A percentile compares a stretch with the other conserved stretches of the same genome.
Evolutionary conservation across 768 basidiomycete species (phyloP).

Genomic region (Piloderma croceum): DNA sequence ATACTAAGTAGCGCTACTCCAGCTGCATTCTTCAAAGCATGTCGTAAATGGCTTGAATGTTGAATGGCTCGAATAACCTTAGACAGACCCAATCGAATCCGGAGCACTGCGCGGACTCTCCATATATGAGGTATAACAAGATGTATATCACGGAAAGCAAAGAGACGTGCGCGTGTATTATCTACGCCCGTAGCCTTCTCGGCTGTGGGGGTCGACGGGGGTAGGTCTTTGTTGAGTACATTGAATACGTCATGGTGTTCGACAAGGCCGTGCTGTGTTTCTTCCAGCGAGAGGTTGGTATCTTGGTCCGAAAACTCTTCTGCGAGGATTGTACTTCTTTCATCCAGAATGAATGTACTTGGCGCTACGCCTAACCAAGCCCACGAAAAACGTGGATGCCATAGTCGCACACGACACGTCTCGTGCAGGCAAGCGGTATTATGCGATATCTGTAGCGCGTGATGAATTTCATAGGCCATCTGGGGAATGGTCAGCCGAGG

Average conservation of each 20-base stretch:
- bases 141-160: constrained; percentile 2
- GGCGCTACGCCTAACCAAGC: constrained; percentile 40
- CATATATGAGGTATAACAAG: constrained; percentile 15
- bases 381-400: constrained; percentile 35
- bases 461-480: constrained; percentile 39
- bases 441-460: constrained; percentile 29
- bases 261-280: constrained; percentile 29
- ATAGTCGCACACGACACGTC: constrained; percentile 28
- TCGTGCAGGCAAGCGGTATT: constrained; percentile 27
- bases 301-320: constrained; percentile 14
- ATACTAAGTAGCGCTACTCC: constrained; percentile 38
- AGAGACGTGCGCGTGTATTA: no score
- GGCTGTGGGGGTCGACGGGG: no score
- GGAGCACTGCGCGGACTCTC: constrained; percentile 23
- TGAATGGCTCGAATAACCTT: constrained; percentile 22
- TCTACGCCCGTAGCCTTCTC: no score
- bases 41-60: constrained; percentile 39
- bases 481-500: constrained; percentile 11
- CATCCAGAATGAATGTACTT: constrained; percentile 16
- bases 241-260: constrained; percentile 14
- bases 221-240: no score
- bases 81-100: constrained; percentile 29
- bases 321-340: constrained; percentile 12
- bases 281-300: constrained; percentile 23
- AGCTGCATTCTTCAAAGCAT: constrained; percentile 41